phyloP scores from a whole-genome alignment of 139 green algal genomes.

The Microglena sp. region DNA sequence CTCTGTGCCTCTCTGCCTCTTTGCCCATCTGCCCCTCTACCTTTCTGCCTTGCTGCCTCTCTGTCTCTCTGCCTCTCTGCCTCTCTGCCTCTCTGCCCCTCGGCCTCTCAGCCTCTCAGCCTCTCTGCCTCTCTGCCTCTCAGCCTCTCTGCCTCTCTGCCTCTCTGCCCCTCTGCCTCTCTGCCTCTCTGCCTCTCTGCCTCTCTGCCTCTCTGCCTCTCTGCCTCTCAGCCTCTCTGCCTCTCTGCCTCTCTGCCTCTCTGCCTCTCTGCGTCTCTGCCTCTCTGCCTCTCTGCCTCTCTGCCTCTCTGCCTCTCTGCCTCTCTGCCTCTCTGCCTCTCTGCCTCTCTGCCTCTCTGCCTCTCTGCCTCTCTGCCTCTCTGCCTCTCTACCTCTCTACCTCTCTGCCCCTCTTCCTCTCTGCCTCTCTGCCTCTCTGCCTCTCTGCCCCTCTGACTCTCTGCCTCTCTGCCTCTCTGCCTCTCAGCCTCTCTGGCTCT shows the following conservation, averaged over 20 bases:
- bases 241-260: neutral
- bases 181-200: no score
- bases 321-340: slow-evolving; percentile 20
- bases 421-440: neutral
- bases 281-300: neutral
- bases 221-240: neutral
- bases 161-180: no score
- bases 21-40: no score
- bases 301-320: slow-evolving; percentile 15
- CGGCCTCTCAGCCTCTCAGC: no score
- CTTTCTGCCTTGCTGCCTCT: no score
- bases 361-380: slow-evolving; percentile 19
- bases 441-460: neutral
- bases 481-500: neutral
- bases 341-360: slow-evolving; percentile 24
- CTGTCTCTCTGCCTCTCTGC: no score
- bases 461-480: neutral
- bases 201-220: no score
- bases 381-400: neutral
- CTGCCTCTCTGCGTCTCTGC: no score
- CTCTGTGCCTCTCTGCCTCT: no score
- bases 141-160: no score
- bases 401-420: neutral
- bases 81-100: no score
- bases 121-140: no score